Base-by-base conservation (phyloP, 2,329 filamentous ascomycete genomes). In the Cladosporium phlei region DNA sequence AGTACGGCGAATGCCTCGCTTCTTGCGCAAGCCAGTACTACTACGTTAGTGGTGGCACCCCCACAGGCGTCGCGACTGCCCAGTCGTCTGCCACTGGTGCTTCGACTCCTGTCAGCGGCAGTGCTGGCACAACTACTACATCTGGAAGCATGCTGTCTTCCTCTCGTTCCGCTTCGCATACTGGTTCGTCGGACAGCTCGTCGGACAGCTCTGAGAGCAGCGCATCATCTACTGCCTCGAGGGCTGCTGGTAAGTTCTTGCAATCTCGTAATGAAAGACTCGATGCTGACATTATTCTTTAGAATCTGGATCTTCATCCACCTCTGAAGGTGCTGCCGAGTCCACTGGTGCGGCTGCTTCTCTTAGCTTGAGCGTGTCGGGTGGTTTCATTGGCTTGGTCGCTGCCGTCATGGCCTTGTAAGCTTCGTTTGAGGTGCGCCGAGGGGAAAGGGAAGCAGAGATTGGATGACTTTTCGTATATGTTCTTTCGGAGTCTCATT, bases 1-100 rank as follows among this genome's bases (percentile, higher is more conserved):
- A 63, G 49, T 79, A 72, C 55, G 66, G 68, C 50, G 52, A 66
- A 38, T 79, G 76, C 61, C 67, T 74, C 57, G 63, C 70, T 43
- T 56, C 59, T 48, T 79, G 76, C 66, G 47, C 48, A 16, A 44
- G 32, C 32, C 39, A 49, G 35, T 51, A 49, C 49, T 45, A 45
- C 24, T 45, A 45, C 32, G 20, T 20, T 27, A 37, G 32, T 19
- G 42, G 42, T 19, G 25, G 21, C 32, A 30, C 25, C 16, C 32
- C 32, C 14, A 45, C 42, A 14, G 57, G 58, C 19, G 51, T 60
- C 8, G 57, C 56, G 21, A 55, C 54, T 9, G 54, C 52, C 8
- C 54, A 54, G 29, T 56, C 57, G n/a, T 51, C 47, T 14, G 32
- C 42, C 12, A 45, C 42, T 11, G 39, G 27, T 16, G 7, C 42